Evolutionary conservation across 805 yeast genomes (phyloP).

Genomic region (Yarrowia sp.): DNA sequence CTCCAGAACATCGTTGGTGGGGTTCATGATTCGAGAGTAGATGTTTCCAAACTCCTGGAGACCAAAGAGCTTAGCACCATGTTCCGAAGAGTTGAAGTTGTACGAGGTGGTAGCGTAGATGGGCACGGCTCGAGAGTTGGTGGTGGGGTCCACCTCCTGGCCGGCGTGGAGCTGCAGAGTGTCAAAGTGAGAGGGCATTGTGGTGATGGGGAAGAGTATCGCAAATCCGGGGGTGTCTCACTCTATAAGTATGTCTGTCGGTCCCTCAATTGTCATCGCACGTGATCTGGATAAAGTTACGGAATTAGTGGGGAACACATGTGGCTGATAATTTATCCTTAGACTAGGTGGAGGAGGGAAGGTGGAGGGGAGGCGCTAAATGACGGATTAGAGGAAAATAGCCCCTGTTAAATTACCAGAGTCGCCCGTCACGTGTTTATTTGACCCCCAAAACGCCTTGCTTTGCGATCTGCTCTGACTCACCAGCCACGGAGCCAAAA

Average conservation of each 20-base stretch:
- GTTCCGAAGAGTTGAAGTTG: constrained; percentile 81
- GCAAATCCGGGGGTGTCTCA: neutral
- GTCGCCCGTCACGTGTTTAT: no score
- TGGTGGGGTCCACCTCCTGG: constrained; percentile 61
- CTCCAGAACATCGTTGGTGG: constrained; percentile 89
- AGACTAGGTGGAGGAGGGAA: neutral
- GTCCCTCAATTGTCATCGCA: neutral
- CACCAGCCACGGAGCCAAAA: constrained; percentile 2
- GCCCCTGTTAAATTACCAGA: no score
- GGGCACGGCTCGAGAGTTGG: constrained; percentile 85
- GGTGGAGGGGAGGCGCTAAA: no score
- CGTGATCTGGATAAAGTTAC: constrained; percentile 1
- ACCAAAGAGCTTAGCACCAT: constrained; percentile 89
- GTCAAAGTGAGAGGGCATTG: constrained; percentile 59
- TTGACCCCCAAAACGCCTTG: no score
- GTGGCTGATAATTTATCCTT: no score
- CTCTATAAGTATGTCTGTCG: neutral
- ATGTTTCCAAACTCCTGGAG: constrained; percentile 79
- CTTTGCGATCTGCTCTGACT: neutral
- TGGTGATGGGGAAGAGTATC: neutral
- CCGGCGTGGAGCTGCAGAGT: constrained; percentile 96
- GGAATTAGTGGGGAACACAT: neutral
- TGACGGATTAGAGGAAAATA: no score
- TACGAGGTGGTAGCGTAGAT: constrained; percentile 89
- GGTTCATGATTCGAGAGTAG: constrained; percentile 88